Conservation (phyloP, 306 rosid species). For the Vigna angularis region DNA sequence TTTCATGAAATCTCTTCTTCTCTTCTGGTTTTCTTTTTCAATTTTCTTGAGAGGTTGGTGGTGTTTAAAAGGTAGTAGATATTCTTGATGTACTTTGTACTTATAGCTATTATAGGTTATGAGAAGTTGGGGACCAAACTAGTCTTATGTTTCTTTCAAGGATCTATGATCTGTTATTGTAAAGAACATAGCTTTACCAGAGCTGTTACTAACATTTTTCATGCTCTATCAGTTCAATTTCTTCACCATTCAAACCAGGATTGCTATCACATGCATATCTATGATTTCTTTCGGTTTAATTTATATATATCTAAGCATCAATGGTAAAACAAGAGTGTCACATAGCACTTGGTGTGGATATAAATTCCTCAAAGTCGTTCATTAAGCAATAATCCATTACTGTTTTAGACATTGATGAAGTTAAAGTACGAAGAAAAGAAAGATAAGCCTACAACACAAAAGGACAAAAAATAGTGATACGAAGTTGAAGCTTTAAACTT, state of each 20-base stretch:
- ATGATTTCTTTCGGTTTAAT: not conserved
- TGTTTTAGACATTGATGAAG: not conserved
- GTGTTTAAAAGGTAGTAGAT: slow-evolving; percentile 7
- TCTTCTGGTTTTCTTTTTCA: slow-evolving; percentile 1
- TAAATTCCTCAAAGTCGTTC: not conserved
- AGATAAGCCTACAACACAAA: not conserved
- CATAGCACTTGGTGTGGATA: too few relatives aligned
- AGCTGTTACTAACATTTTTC: slow-evolving; percentile 1
- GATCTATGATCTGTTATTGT: slow-evolving; percentile 37
- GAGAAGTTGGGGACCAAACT: slow-evolving; percentile 36
- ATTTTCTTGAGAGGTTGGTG: slow-evolving; percentile 20
- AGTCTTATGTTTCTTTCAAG: slow-evolving; percentile 29
- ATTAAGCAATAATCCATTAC: not conserved
- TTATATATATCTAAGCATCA: not conserved
- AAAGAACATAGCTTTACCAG: slow-evolving; percentile 8
- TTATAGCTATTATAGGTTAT: not conserved
- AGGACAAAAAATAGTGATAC: not conserved
- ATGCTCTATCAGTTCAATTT: slow-evolving; percentile 6
- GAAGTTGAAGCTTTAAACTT: not conserved
- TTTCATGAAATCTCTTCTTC: slow-evolving; percentile 5
- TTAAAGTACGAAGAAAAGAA: slow-evolving; percentile 6
- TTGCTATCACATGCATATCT: not conserved
- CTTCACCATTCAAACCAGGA: not conserved
- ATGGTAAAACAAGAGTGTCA: not conserved
- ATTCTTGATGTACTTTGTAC: slow-evolving; percentile 35